Evolutionary conservation across 306 rosid genomes (phyloP).

Genomic region (Rosa rugosa): DNA sequence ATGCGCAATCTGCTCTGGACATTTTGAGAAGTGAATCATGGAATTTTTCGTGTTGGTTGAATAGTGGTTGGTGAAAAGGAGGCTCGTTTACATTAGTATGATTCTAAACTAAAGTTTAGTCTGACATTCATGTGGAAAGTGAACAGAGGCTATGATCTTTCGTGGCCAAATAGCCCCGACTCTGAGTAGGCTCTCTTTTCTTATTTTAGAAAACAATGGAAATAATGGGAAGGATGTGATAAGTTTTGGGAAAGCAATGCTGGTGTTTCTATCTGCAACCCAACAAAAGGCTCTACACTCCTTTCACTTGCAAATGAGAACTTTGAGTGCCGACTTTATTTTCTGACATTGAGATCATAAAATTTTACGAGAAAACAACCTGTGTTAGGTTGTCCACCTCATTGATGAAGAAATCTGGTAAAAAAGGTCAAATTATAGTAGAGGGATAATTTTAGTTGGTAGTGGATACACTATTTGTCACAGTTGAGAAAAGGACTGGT

Average conservation of each 20-base stretch:
- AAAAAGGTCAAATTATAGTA: too few species aligned
- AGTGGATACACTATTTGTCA: not conserved
- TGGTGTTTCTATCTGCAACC: not conserved
- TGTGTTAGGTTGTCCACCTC: not conserved
- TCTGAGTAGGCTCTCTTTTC: not conserved
- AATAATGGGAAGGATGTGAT: not conserved
- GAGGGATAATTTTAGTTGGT: not conserved
- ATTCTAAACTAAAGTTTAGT: not conserved
- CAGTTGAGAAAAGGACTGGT: not conserved
- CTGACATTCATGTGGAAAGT: not conserved
- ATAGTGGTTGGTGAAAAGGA: not conserved
- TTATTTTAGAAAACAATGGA: not conserved
- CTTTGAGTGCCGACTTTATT: not conserved
- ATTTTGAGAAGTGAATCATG: not conserved
- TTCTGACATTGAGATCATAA: not conserved
- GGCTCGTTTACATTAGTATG: not conserved
- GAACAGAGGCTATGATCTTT: not conserved
- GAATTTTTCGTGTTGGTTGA: not conserved
- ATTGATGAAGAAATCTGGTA: not conserved
- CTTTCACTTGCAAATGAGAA: not conserved
- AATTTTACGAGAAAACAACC: not conserved
- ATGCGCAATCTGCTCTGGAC: not conserved
- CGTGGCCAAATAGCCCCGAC: not conserved
- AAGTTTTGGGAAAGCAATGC: not conserved
- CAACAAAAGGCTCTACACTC: too few species aligned